These are phyloP conservation scores for Perilla frutescens DNA, from an alignment of 257 asterid genomes.

Conservation along the genomic window DNA sequence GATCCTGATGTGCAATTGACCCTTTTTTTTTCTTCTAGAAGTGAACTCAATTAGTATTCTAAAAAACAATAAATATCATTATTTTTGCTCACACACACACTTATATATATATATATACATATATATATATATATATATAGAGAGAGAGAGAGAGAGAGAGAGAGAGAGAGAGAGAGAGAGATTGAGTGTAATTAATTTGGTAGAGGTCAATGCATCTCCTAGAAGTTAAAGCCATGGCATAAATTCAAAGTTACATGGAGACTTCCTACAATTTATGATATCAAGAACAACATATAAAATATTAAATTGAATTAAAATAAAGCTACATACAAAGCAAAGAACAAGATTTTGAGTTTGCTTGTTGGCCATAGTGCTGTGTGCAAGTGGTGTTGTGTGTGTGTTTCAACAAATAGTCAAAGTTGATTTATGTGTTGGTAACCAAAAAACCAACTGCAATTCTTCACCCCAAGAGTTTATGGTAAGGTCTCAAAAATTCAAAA, in stretches of 20 bases:
- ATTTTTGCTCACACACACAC: no score
- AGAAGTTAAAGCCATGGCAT: background rate
- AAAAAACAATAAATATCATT: no score
- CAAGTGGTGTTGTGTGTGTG: background rate
- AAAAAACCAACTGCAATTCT: slow-evolving; percentile 26
- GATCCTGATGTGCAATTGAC: no score
- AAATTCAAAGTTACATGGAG: background rate
- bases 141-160: no score
- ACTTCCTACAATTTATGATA: background rate
- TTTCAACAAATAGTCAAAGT: slow-evolving; percentile 36
- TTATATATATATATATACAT: no score
- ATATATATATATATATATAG: no score
- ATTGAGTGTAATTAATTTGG: no score
- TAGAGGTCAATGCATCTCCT: slow-evolving; percentile 8
- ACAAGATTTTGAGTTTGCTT: slow-evolving; percentile 16
- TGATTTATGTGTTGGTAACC: slow-evolving; percentile 30
- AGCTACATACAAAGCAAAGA: background rate
- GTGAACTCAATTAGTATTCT: no score
- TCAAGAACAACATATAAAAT: background rate
- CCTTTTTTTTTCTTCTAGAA: no score
- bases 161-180: no score
- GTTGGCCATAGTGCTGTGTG: slow-evolving; percentile 24
- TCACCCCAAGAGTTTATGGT: background rate
- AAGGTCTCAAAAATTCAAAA: background rate
- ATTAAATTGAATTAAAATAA: background rate